These are phyloP conservation scores for Apophysomyces variabilis DNA, from an alignment of 371 early-diverging fungal species.

Conservation along the genomic window DNA sequence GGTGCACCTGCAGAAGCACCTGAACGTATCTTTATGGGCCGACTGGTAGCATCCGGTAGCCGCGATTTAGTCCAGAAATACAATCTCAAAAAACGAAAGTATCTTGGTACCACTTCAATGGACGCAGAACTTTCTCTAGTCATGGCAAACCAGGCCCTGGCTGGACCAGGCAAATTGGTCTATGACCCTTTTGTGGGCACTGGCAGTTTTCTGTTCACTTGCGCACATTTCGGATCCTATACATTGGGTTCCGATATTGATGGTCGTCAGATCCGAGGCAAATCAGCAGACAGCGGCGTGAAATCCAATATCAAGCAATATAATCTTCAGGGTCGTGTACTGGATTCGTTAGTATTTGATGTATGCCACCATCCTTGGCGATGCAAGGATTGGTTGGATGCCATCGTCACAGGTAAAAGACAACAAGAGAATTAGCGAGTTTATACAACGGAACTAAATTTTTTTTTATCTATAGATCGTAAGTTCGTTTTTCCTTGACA, in stretches of 20 bases:
- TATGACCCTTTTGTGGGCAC: slow-evolving; percentile 99
- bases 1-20: slow-evolving; percentile 38
- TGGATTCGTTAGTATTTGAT: slow-evolving; percentile 89
- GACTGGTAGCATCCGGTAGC: slow-evolving; percentile 69
- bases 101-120: slow-evolving; percentile 97
- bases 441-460: too few species aligned
- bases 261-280: slow-evolving; percentile 96
- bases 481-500: slow-evolving; percentile 7
- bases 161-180: slow-evolving; percentile 76
- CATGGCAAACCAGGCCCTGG: slow-evolving; percentile 94
- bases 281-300: slow-evolving; percentile 52
- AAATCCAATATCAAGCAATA: slow-evolving; percentile 88
- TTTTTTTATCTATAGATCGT: slow-evolving; percentile 20
- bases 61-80: slow-evolving; percentile 77
- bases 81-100: slow-evolving; percentile 91
- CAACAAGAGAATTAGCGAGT: neutral
- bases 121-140: slow-evolving; percentile 96
- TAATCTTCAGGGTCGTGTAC: slow-evolving; percentile 66
- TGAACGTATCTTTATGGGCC: slow-evolving; percentile 74
- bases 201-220: slow-evolving; percentile 89
- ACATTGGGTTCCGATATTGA: slow-evolving; percentile 97
- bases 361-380: slow-evolving; percentile 91
- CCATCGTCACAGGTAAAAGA: slow-evolving; percentile 71
- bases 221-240: slow-evolving; percentile 92
- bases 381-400: slow-evolving; percentile 72